Percentiles rank a stretch among this genome's conserved stretches.
phyloP scores from a whole-genome alignment of 441 rosid species.

The Euphorbia celastroides region DNA sequence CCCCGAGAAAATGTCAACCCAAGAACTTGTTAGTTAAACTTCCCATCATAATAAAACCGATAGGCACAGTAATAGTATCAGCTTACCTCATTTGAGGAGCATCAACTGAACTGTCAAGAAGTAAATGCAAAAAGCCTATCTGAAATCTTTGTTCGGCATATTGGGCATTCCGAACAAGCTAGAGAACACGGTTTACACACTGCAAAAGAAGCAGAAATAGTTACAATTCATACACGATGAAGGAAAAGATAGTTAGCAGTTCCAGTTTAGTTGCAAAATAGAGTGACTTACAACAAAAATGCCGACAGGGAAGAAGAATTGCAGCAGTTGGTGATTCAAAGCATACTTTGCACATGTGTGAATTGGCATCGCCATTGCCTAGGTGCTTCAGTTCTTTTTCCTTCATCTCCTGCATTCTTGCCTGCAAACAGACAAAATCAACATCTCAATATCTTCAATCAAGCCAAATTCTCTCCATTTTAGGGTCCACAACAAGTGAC shows the following conservation, averaged over 20 bases:
- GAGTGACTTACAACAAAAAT: conserved; percentile 82
- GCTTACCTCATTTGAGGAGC: conserved; percentile 41
- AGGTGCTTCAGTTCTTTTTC: conserved; percentile 69
- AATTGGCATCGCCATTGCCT: conserved; percentile 79
- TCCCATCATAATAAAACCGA: neutral
- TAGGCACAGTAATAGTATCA: neutral
- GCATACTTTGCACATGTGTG: conserved; percentile 91
- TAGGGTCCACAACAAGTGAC: neutral
- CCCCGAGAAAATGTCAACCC: neutral
- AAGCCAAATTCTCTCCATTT: neutral
- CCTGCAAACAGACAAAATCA: conserved; percentile 38
- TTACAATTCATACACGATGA: conserved; percentile 4
- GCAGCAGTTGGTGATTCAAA: conserved; percentile 91
- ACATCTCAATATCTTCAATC: neutral
- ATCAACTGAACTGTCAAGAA: conserved; percentile 40
- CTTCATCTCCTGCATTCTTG: conserved; percentile 94
- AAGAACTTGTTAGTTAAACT: conserved; percentile 4
- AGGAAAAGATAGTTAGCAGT: neutral
- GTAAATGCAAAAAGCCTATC: conserved; percentile 94
- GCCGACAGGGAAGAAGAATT: conserved; percentile 95
- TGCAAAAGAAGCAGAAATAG: conserved; percentile 29
- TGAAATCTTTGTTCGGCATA: conserved; percentile 86
- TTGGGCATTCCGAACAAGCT: conserved; percentile 97
- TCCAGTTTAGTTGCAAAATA: neutral
- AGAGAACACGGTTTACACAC: conserved; percentile 98